These are phyloP conservation scores for Fraxinus velutina DNA, from an alignment of 305 asterid genomes.

Conservation along the genomic window DNA sequence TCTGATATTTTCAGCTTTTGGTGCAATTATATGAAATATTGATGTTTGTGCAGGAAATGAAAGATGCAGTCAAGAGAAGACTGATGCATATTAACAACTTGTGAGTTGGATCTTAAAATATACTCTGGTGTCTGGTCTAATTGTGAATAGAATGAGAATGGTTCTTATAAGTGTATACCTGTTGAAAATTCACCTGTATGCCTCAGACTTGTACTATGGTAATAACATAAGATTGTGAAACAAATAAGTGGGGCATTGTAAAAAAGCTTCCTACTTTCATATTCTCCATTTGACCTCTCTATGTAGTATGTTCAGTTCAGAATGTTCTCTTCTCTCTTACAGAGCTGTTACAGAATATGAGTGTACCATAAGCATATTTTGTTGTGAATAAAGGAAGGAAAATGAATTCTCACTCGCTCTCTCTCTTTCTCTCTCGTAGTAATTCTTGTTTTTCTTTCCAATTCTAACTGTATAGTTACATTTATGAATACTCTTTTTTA, in stretches of 20 bases:
- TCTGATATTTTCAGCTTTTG: not conserved
- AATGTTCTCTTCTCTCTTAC: not conserved
- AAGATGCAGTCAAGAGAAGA: not conserved
- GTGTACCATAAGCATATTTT: not conserved
- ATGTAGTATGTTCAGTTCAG: not conserved
- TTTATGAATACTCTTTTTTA: not conserved
- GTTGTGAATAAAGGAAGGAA: not conserved
- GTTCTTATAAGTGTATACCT: not conserved
- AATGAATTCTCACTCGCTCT: not conserved
- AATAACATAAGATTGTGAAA: not conserved
- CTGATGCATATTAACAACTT: not conserved
- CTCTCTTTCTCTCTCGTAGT: not conserved
- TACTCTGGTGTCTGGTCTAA: not conserved
- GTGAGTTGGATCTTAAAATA: not conserved
- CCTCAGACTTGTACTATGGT: not conserved
- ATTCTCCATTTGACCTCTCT: not conserved
- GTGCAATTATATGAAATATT: not conserved
- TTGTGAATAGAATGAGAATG: not conserved
- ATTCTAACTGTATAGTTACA: not conserved
- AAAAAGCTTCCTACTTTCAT: not conserved
- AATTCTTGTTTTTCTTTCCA: not conserved
- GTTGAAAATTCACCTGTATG: not conserved
- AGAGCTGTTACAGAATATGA: not conserved
- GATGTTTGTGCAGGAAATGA: constrained; percentile 39
- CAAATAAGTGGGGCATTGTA: not conserved